Evolutionary conservation across 2,329 filamentous ascomycete species (phyloP), one percentile per base, ranked within the genome.

Genomic region (Pseudodiploospora longispora): DNA sequence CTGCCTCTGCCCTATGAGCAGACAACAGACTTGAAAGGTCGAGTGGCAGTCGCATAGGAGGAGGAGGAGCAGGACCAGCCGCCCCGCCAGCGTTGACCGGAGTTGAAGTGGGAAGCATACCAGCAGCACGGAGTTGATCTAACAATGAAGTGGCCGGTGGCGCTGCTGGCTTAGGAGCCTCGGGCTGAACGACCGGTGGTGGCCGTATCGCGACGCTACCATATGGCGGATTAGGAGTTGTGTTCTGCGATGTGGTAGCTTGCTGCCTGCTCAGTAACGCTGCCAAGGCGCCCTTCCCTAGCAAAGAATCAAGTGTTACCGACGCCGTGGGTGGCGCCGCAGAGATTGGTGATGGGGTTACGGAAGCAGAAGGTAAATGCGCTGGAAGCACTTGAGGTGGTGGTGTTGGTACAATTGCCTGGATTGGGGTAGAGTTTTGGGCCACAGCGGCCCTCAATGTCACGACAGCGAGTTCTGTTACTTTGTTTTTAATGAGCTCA

Each of bases 401-500:
- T 42, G 50, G 6, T 29, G 45, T 51, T 52, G 53, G 58, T 48
- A 63, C 57, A 52, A 60, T 62, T 57, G 61, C 56, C 56, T 63
- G 65, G 59, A 64, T 65, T 55, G 67, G 65, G 53, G 61, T 59
- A 57, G 61, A 53, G 50, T 59, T 61, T 57, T 66, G 69, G 58
- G 65, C 62, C 57, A 65, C 61, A 51, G 64, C 55, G 42, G 72
- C 72, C 64, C 71, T 74, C 64, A 80, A 71, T 59, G 75, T 76
- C 78, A 77, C 67, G 72, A 80, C 59, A 64, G 64, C 78, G 63
- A 95, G 76, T 64, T 82, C 80, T 63, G 84, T 81, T 65, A 96
- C 82, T 76, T 93, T 87, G 62, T 84, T 82, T 66, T 84, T 87
- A 66, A 95, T 85, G 63, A 85, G 79, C 66, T 85, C 81, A 61